Percentiles rank a stretch among this genome's conserved stretches.
Evolutionary conservation across 2,329 filamentous ascomycete genomes (phyloP).

Genomic region (Fusarium xylarioides): DNA sequence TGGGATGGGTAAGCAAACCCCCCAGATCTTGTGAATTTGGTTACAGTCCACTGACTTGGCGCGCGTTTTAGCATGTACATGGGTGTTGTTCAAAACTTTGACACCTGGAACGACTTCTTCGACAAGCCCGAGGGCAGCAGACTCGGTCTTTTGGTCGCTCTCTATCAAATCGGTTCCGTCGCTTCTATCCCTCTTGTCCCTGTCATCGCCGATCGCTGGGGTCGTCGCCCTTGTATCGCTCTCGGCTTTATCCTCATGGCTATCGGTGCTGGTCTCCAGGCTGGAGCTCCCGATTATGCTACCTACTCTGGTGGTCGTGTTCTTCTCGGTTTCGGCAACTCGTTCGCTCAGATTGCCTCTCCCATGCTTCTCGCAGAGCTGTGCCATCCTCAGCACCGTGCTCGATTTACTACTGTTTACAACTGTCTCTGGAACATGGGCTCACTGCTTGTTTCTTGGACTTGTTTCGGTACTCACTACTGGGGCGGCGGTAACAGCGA

Average conservation of each 20-base stretch:
- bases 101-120: constrained; percentile 61
- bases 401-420: constrained; percentile 72
- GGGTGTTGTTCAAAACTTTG: constrained; percentile 59
- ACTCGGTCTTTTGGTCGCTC: constrained; percentile 60
- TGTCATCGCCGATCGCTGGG: constrained; percentile 54
- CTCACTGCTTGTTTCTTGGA: constrained; percentile 66
- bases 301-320: constrained; percentile 53
- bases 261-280: constrained; percentile 17
- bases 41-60: constrained; percentile 62
- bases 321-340: constrained; percentile 70
- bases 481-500: constrained; percentile 56
- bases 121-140: constrained; percentile 49
- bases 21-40: constrained; percentile 60
- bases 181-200: constrained; percentile 57
- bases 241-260: constrained; percentile 58
- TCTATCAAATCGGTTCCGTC: constrained; percentile 62
- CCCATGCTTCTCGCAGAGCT: constrained; percentile 72
- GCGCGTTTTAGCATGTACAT: constrained; percentile 64
- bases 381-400: constrained; percentile 74
- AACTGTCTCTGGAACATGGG: constrained; percentile 75
- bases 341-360: constrained; percentile 69
- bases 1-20: constrained; percentile 49
- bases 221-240: constrained; percentile 55
- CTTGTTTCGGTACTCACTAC: constrained; percentile 69
- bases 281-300: constrained; percentile 53